Evolutionary conservation across 108 stramenopile species (phyloP).

Genomic region (Cyclotella distinguenda): DNA sequence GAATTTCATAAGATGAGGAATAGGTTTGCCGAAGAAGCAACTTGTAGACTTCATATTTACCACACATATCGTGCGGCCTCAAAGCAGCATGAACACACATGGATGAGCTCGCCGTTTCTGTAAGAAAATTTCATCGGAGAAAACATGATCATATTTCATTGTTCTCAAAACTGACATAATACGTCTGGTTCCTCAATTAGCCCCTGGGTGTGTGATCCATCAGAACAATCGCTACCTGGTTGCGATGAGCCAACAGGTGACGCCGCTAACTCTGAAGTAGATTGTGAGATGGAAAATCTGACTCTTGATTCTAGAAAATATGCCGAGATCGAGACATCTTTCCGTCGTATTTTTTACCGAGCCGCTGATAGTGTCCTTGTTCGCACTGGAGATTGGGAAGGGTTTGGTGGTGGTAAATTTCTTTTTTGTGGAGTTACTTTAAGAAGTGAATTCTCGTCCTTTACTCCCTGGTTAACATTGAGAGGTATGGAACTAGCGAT

Average conservation of each 20-base stretch:
- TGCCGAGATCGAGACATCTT: slow-evolving; percentile 59
- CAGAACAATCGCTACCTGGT: slow-evolving; percentile 62
- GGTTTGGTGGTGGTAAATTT: slow-evolving; percentile 57
- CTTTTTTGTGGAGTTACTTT: slow-evolving; percentile 78
- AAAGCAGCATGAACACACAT: slow-evolving; percentile 68
- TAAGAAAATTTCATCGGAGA: too few relatives aligned
- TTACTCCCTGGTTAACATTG: slow-evolving; percentile 68
- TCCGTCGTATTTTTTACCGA: slow-evolving; percentile 81
- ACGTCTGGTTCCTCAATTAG: too few relatives aligned
- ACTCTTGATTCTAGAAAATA: slow-evolving; percentile 43
- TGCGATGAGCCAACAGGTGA: slow-evolving; percentile 61
- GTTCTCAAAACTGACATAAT: too few relatives aligned
- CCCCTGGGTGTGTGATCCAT: slow-evolving; percentile 76
- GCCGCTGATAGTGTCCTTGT: slow-evolving; percentile 74
- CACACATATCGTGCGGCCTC: slow-evolving; percentile 73
- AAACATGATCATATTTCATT: too few relatives aligned
- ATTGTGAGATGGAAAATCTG: slow-evolving; percentile 54
- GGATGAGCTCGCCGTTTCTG: slow-evolving; percentile 83
- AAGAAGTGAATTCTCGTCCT: slow-evolving; percentile 65
- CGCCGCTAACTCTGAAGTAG: slow-evolving; percentile 37
- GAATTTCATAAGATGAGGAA: slow-evolving; percentile 75
- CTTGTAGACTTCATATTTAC: slow-evolving; percentile 81
- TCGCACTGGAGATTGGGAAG: slow-evolving; percentile 68
- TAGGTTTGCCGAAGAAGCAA: slow-evolving; percentile 85
- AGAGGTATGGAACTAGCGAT: slow-evolving; percentile 80